Base-by-base conservation (phyloP, 495 filamentous ascomycete species). In the Hypomontagnella submonticulosa region DNA sequence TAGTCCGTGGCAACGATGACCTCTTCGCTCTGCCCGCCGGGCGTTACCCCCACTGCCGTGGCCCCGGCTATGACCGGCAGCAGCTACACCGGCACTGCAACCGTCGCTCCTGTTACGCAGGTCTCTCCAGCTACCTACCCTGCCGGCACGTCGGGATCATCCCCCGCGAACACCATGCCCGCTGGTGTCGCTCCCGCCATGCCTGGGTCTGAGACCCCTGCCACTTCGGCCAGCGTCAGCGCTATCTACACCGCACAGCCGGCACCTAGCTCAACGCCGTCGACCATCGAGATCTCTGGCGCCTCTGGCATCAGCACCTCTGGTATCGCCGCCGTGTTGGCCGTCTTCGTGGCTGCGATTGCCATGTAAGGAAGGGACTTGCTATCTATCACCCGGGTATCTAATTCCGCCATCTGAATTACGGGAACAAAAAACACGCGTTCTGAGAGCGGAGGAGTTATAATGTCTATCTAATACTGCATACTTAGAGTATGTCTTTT, bases 31-130 rank as follows among this genome's bases (percentile, higher is more conserved):
- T 61, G 50, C 40, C 50, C 66, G 0, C 61, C 66, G 0, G 66
- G 66, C 51, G 61, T 61, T 4, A 57, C 56, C 10, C 66, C 66
- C 50, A 61, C 66, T 27, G 60, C 18, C 34, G 42, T 54, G 38
- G 64, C 6, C 47, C 59, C 59, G 1, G 55, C 53, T 11, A n/a
- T 58, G 8, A 18, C 52, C 49, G 34, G 48, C 42, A 20, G 30
- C 6, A 16, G 19, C 0, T 37, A 20, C 32, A 27, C 48, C 2
- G 30, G 7, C 7, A 13, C 32, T 44, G 15, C 13, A 18, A 33
- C 27, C 42, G 52, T 15, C 43, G n/a, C 40, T 0, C 46, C 46
- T 4, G 18, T 15, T 10, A 16, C 16, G n/a, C 46, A 13, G 19
- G 27, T 19, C 16, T 19, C 18, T 11, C 33, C 42, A 4, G 16